Base-by-base conservation (phyloP, 176 grass and related monocot genomes). In the Melocanna baccifera region DNA sequence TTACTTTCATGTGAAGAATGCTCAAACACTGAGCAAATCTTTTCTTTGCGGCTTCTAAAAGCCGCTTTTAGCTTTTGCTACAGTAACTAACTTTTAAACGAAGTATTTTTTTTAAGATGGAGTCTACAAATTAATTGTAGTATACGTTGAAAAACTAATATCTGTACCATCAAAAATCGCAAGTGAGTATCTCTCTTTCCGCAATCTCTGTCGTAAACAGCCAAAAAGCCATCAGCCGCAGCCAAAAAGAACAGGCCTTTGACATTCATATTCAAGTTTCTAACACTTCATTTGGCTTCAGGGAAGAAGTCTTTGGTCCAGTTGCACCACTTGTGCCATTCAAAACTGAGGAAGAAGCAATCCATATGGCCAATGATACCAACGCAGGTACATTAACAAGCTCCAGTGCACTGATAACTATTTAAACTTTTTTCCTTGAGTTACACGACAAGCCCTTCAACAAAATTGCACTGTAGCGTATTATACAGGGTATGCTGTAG, bases 291-390 rank as follows among this genome's bases (percentile, higher is more conserved):
- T 82, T 88, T 91, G 64, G 32, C 66, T 81, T 51, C 87, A 99
- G 93, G 69, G 93, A 99, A 87, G 96, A 99, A 89, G 93, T 94
- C 34, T 99, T 99, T 71, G 96, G 96, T 56, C 96, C 93, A 83
- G 96, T 99, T 87, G 96, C 96, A 89, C 91, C 93, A 48, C 93
- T 99, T 85, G 53, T 99, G 69, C 93, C 89, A 61, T 99, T 99
- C 87, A 99, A 96, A 89, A 96, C 96, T 22, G 96, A 96, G 91
- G 93, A 96, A 88, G 93, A 99, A 66, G 93, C 96, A 89, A 89
- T 99, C 62, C 79, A 51, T 39, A 84, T 94, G 76, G 93, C 93
- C 82, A 99, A 99, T 75, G 90, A 99, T 63, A 96, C 96, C 64
- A 92, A 96, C 43, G 93, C 96, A 89, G 91, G 96, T 96, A 83